These are phyloP conservation scores for Colletotrichum euphorbiae DNA, from an alignment of 2,329 filamentous ascomycete species.

Conservation along the genomic window DNA sequence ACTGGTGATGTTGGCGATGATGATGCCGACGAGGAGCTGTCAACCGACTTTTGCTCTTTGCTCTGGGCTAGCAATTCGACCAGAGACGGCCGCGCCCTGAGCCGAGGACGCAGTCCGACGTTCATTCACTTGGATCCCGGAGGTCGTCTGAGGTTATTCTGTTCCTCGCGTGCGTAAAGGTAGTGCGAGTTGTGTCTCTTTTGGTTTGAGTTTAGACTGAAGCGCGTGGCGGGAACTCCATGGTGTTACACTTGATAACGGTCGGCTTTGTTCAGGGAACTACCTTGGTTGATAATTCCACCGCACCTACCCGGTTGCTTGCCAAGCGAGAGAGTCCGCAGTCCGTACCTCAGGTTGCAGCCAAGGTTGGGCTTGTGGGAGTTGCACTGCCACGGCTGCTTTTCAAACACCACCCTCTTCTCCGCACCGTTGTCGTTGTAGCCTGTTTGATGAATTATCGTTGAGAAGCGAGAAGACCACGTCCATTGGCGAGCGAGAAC, in stretches of 20 bases:
- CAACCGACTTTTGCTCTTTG: slow-evolving; percentile 42
- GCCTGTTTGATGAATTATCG: background rate
- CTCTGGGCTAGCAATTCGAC: slow-evolving; percentile 62
- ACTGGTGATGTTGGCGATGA: slow-evolving; percentile 20
- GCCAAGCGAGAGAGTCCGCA: slow-evolving; percentile 11
- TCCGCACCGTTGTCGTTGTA: slow-evolving; percentile 34
- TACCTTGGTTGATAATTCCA: slow-evolving; percentile 4
- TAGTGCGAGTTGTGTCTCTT: background rate
- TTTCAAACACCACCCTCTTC: slow-evolving; percentile 10
- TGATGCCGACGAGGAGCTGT: slow-evolving; percentile 30
- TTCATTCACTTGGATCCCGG: slow-evolving; percentile 55
- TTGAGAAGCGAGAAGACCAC: no score
- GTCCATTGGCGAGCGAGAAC: no score
- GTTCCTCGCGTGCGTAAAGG: background rate
- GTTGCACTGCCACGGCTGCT: slow-evolving; percentile 29
- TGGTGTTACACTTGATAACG: slow-evolving; percentile 19
- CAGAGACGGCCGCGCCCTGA: slow-evolving; percentile 65
- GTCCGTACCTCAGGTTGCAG: slow-evolving; percentile 8
- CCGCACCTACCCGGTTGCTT: background rate
- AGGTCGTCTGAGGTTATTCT: background rate
- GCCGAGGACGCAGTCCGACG: slow-evolving; percentile 61
- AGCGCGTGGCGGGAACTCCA: background rate
- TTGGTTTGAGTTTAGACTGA: background rate
- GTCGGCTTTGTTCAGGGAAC: slow-evolving; percentile 2
- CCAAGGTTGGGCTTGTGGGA: slow-evolving; percentile 4